Percentiles rank a stretch among this genome's conserved stretches.
These are phyloP conservation scores for Cladophialophora exuberans DNA, from an alignment of 2,329 filamentous ascomycete genomes.

Conservation along the genomic window DNA sequence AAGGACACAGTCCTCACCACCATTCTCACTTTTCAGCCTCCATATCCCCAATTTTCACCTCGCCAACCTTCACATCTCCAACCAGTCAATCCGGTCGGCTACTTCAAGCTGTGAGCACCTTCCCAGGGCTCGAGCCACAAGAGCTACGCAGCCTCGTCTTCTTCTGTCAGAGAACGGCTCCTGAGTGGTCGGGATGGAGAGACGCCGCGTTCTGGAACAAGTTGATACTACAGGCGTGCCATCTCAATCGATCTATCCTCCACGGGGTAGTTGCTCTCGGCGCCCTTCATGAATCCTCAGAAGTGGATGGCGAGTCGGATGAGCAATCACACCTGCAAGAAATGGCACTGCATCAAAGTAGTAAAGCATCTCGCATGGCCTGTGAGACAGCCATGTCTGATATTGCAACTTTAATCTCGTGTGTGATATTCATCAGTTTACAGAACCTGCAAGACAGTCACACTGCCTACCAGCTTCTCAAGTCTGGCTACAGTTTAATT, in stretches of 20 bases:
- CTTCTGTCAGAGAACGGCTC: conserved; percentile 30
- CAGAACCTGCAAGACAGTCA: conserved; percentile 32
- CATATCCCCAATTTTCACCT: conserved; percentile 5
- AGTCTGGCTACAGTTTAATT: conserved; percentile 28
- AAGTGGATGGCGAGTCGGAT: conserved; percentile 25
- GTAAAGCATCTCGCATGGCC: conserved; percentile 28
- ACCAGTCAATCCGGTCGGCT: conserved; percentile 16
- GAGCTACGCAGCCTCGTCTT: conserved; percentile 30
- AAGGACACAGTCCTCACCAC: background rate
- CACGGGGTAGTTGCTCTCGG: conserved; percentile 38
- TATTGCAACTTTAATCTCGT: conserved; percentile 31
- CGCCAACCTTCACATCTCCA: conserved; percentile 22
- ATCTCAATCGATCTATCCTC: conserved; percentile 37
- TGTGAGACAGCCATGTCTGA: conserved; percentile 29
- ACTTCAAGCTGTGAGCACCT: conserved; percentile 21
- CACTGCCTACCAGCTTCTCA: conserved; percentile 31
- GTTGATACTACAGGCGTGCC: conserved; percentile 37
- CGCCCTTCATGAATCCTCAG: conserved; percentile 36
- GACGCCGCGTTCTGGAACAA: conserved; percentile 37
- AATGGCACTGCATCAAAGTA: conserved; percentile 28
- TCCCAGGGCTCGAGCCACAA: conserved; percentile 24
- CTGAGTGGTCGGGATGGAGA: conserved; percentile 32
- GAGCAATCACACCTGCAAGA: conserved; percentile 25
- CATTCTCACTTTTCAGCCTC: conserved; percentile 1
- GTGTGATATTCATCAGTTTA: conserved; percentile 36